These are phyloP conservation scores for Cetradonia linearis DNA, from an alignment of 495 filamentous ascomycete species.

Conservation along the genomic window DNA sequence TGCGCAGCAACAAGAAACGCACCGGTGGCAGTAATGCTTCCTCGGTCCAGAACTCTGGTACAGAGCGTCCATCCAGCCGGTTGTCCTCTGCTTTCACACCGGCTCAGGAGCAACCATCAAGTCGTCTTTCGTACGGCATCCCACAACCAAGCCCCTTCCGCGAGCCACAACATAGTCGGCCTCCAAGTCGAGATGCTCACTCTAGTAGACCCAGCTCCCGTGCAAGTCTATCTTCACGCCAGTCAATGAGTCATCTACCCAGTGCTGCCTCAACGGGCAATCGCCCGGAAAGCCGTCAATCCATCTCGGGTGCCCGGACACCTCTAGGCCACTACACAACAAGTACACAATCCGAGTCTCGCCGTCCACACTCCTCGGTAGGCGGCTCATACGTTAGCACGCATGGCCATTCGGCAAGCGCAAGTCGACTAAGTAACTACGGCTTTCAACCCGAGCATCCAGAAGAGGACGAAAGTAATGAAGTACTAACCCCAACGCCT, in stretches of 20 bases:
- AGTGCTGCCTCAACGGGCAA: constrained; percentile 35
- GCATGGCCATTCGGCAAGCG: constrained; percentile 32
- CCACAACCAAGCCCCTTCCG: constrained; percentile 30
- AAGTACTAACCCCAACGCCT: constrained; percentile 38
- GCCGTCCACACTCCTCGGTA: constrained; percentile 47
- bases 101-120: constrained; percentile 29
- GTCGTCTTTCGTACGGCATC: constrained; percentile 41
- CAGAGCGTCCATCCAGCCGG: constrained; percentile 30
- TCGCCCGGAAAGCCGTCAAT: constrained; percentile 59
- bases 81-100: constrained; percentile 30
- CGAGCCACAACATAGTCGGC: constrained; percentile 21
- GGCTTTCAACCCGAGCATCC: constrained; percentile 14
- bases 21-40: constrained; percentile 52
- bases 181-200: constrained; percentile 20
- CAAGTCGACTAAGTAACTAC: constrained; percentile 29
- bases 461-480: constrained; percentile 24
- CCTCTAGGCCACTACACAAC: constrained; percentile 41
- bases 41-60: constrained; percentile 36
- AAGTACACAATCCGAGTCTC: constrained; percentile 29
- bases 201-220: constrained; percentile 41
- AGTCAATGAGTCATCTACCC: constrained; percentile 24
- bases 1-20: constrained; percentile 62
- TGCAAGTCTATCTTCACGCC: constrained; percentile 35
- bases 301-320: constrained; percentile 55
- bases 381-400: constrained; percentile 32